Base-by-base conservation (phyloP, 495 filamentous ascomycete species). In the Trypethelium eluteriae region DNA sequence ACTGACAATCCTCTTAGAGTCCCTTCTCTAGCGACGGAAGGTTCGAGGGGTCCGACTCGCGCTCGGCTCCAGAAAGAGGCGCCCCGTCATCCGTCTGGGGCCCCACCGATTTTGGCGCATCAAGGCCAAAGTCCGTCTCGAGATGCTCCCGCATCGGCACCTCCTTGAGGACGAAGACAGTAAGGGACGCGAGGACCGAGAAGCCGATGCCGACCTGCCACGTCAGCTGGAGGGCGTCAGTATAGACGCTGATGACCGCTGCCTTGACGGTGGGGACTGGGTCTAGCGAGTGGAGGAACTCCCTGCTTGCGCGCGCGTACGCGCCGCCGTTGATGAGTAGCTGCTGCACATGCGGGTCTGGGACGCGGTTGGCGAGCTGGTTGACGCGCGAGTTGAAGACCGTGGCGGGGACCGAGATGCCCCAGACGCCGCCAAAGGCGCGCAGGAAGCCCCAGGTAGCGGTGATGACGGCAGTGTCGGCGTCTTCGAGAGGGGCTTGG, bases 381-480 rank as follows among this genome's bases (percentile, higher is more conserved):
- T 69, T 46, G 75, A 82, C 80, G 53, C 68, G 74, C 70, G 89
- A 89, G 70, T 83, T 83, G 73, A 86, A 85, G 11, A 84, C 75
- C 2, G 78, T 76, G 0, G 77, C 72, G 5, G 84, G 79, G 41
- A 86, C 76, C 0, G 81, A 69, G 0, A 82, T 77, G 2, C 81
- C 82, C 82, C 81, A 84, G 36, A 84, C 76, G 47, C 86, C 90
- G 2, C 84, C 86, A 6, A 96, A 77, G 70, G 89, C 87, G 5
- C 91, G 84, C 3, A 83, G 39, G 46, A 84, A 84, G 0, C 71
- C 67, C 75, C 76, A 86, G 0, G 77, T 76, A 0, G 66, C 77
- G 0, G 80, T 83, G 2, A 78, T 75, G 2, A 70, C 66, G 0
- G 79, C 82, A 2, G 69, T 64, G 61, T 85, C 77, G 0, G 68